phyloP scores from a whole-genome alignment of 768 basidiomycete species.

The Boletus huronensis region DNA sequence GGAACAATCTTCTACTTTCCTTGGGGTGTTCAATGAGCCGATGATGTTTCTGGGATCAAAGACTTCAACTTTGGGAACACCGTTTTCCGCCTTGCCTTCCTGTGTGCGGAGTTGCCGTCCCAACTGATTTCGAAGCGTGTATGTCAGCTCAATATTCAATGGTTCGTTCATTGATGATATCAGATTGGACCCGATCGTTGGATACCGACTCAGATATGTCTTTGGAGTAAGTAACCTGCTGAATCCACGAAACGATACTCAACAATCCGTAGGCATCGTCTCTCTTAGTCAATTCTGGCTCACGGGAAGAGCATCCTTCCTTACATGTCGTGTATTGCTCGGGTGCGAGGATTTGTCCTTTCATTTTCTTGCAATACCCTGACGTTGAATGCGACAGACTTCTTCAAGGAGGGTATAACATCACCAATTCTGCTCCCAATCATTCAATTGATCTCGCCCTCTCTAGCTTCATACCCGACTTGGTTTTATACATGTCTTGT shows the following conservation, averaged over 20 bases:
- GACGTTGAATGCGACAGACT: constrained; percentile 21
- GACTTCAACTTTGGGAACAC: constrained; percentile 58
- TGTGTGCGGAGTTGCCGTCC: constrained; percentile 58
- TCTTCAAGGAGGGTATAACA: constrained; percentile 45
- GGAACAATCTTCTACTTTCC: constrained; percentile 1
- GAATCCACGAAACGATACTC: not conserved
- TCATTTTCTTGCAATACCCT: not conserved
- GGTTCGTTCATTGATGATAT: not conserved
- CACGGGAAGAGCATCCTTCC: constrained; percentile 48
- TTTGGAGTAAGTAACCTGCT: constrained; percentile 38
- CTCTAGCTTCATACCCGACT: constrained; percentile 51
- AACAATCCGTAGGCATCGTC: constrained; percentile 33
- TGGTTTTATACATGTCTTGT: constrained; percentile 62
- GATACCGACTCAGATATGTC: constrained; percentile 58
- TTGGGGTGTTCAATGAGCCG: not conserved
- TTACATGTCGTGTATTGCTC: constrained; percentile 46
- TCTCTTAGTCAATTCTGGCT: constrained; percentile 55
- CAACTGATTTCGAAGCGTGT: constrained; percentile 60
- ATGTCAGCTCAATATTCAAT: constrained; percentile 4
- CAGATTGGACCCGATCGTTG: constrained; percentile 61
- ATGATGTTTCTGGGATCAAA: constrained; percentile 11
- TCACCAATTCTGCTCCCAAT: not conserved
- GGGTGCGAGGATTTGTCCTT: constrained; percentile 29
- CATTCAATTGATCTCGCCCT: not conserved
- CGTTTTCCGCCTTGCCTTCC: constrained; percentile 48